These are phyloP conservation scores for Globisporangium canariense DNA, from an alignment of 352 stramenopile species.

Conservation along the genomic window DNA sequence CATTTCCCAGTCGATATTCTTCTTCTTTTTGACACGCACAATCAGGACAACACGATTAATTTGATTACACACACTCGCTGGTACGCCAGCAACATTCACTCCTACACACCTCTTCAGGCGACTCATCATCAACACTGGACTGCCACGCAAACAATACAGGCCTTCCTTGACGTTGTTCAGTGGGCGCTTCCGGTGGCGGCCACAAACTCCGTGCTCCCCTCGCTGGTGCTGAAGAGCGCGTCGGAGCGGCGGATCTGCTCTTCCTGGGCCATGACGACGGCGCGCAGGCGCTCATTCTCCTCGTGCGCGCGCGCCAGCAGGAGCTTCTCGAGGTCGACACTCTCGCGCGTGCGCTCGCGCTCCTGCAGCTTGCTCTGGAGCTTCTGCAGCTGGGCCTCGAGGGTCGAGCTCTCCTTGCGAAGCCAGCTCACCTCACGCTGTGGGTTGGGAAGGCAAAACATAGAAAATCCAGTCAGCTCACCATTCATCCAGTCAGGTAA, in stretches of 20 bases:
- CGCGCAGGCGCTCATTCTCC: conserved; percentile 46
- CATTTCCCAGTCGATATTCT: too few species aligned
- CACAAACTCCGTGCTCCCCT: background rate
- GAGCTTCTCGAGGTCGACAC: conserved; percentile 23
- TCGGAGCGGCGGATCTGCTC: conserved; percentile 38
- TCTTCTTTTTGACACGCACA: too few species aligned
- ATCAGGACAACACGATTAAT: background rate
- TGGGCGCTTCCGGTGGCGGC: background rate
- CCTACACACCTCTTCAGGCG: background rate
- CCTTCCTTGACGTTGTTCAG: background rate
- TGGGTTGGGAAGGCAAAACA: conserved; percentile 13
- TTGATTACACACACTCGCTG: background rate
- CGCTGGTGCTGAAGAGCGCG: conserved; percentile 21
- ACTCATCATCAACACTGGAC: background rate
- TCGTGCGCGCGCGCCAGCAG: conserved; percentile 28
- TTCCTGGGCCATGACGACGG: conserved; percentile 36
- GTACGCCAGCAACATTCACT: background rate
- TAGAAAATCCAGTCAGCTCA: conserved; percentile 9
- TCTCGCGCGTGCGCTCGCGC: conserved; percentile 18
- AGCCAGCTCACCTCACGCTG: conserved; percentile 47
- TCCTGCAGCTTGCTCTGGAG: conserved; percentile 22
- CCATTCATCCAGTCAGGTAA: background rate
- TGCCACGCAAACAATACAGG: background rate
- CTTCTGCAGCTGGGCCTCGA: conserved; percentile 34
- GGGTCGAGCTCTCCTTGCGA: conserved; percentile 26